Base-by-base conservation (phyloP, 257 asterid species). In the Plantago major region DNA sequence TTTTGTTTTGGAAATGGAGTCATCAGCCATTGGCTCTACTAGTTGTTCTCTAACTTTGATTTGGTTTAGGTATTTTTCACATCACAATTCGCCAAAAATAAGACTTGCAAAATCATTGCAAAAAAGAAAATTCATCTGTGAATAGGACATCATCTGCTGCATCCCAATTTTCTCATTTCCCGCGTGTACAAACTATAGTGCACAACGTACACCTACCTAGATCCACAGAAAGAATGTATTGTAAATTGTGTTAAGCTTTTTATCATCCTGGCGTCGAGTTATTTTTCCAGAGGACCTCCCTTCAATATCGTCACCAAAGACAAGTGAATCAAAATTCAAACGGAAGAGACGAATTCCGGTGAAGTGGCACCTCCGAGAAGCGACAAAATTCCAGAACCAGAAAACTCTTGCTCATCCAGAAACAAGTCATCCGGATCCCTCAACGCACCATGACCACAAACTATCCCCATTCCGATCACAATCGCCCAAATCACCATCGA, bases 401-500 rank as follows among this genome's bases (percentile, higher is more conserved):
- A 58, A 60, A 73, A 16, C 52, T 72, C 84, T 33, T 76, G 76
- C 42, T 79, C 84, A 52, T 73, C 79, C 9, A 75, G 57, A 44
- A 79, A 75, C 75, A 79, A 61, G 48, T 76, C 84, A 62, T 76
- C 77, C 46, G 84, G 81, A 73, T 72, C 77, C 58, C 84, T 73
- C 66, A 75, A 67, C 18, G 71, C 77, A 9, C 81, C 81, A 11
- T 79, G 84, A 57, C 64, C 77, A 46, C 71, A 63, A 46, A 79
- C 79, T 1, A 73, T 55, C 43, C 67, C 84, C 22, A 67, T 40
- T 5, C 81, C 84, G 12, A 76, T 62, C 63, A 72, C 47, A 13
- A 62, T 40, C 6, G 81, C 63, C 15, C 71, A 72, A 71, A 76
- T 70, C 47, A 79, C 55, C 75, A 79, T 37, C 9, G 77, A 76